These are phyloP conservation scores for Leptomonas pyrrhocoris DNA, from an alignment of 208 protist genomes.

Conservation along the genomic window DNA sequence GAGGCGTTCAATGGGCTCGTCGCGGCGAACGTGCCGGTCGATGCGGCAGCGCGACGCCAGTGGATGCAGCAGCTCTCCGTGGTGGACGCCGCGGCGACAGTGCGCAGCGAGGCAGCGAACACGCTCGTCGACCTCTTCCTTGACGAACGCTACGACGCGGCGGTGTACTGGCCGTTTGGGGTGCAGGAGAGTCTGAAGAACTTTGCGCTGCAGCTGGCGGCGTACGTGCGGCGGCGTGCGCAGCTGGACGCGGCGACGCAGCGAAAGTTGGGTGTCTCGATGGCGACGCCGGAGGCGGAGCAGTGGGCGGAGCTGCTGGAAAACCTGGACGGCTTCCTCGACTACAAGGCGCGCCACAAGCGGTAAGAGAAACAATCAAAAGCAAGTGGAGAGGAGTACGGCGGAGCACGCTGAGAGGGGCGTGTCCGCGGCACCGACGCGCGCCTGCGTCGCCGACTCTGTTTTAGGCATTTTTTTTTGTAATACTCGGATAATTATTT, in stretches of 20 bases:
- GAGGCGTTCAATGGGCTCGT: slow-evolving; percentile 19
- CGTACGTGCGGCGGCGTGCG: slow-evolving; percentile 56
- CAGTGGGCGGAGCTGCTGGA: slow-evolving; percentile 71
- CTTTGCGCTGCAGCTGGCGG: slow-evolving; percentile 46
- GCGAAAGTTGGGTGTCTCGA: slow-evolving; percentile 38
- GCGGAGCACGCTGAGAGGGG: neutral
- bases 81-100: slow-evolving; percentile 48
- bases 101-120: slow-evolving; percentile 82
- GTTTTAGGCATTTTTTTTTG: slow-evolving; percentile 14
- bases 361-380: neutral
- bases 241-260: slow-evolving; percentile 49
- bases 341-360: slow-evolving; percentile 64
- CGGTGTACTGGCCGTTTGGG: slow-evolving; percentile 66
- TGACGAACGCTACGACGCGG: slow-evolving; percentile 64
- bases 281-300: slow-evolving; percentile 43
- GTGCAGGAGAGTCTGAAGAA: slow-evolving; percentile 45
- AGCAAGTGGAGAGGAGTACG: neutral
- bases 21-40: slow-evolving; percentile 16
- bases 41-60: slow-evolving; percentile 22
- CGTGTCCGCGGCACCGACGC: too few species aligned
- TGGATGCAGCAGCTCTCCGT: slow-evolving; percentile 53
- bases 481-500: slow-evolving; percentile 19
- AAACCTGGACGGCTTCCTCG: slow-evolving; percentile 73
- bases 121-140: slow-evolving; percentile 79
- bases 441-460: too few species aligned